Evolutionary conservation across 441 rosid genomes (phyloP).

Genomic region (Jatropha multifida): DNA sequence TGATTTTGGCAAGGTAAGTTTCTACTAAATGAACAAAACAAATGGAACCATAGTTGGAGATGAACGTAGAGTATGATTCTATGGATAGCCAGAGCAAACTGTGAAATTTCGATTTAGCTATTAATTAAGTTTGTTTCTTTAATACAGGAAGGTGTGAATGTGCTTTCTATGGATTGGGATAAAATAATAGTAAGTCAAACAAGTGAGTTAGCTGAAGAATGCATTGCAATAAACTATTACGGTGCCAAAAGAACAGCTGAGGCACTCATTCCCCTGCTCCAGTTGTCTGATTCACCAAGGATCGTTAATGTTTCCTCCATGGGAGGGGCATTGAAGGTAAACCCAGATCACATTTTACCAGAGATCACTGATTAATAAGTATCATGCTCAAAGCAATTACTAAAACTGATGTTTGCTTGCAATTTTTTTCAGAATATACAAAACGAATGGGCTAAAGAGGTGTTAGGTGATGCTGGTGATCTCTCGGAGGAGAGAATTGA

Average conservation of each 20-base stretch:
- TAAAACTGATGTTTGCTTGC: no score
- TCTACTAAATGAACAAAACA: background rate
- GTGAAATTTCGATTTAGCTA: no score
- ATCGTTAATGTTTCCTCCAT: conserved; percentile 41
- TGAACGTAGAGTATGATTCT: no score
- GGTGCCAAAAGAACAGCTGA: conserved; percentile 37
- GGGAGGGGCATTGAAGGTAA: conserved; percentile 30
- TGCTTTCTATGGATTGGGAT: background rate
- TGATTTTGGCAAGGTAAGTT: background rate
- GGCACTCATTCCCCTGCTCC: conserved; percentile 30
- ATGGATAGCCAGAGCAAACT: no score
- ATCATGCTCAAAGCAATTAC: no score
- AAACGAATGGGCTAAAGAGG: conserved; percentile 29
- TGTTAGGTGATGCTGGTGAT: conserved; percentile 28
- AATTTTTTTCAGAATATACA: conserved; percentile 23
- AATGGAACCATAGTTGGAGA: no score
- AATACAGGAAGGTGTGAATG: conserved; percentile 1
- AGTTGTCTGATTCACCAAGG: conserved; percentile 35
- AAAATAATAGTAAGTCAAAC: conserved; percentile 2
- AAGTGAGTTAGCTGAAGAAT: conserved; percentile 31
- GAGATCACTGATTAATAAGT: background rate
- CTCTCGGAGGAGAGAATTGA: conserved; percentile 42
- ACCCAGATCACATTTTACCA: background rate
- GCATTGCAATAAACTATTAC: conserved; percentile 37
- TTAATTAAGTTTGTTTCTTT: background rate